These are phyloP conservation scores for Russula dissimulans DNA, from an alignment of 768 basidiomycete genomes.

Conservation along the genomic window DNA sequence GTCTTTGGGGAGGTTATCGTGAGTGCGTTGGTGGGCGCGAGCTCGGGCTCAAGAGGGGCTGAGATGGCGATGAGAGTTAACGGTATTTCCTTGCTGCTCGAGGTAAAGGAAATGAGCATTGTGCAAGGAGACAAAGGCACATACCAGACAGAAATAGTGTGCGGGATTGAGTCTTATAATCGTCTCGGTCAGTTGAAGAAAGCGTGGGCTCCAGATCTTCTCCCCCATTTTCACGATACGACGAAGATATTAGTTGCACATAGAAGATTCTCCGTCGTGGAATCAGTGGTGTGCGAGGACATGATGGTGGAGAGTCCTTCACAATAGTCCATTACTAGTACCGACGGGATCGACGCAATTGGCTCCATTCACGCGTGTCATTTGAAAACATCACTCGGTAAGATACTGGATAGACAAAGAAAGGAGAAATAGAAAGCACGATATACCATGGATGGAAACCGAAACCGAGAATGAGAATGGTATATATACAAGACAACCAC, in stretches of 20 bases:
- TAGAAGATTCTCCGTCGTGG: conserved; percentile 22
- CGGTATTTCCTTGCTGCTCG: conserved; percentile 77
- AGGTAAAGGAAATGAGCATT: neutral
- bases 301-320: neutral
- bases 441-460: conserved; percentile 13
- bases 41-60: conserved; percentile 63
- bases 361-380: neutral
- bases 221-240: conserved; percentile 71
- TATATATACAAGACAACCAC: conserved; percentile 7
- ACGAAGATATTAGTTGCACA: conserved; percentile 90
- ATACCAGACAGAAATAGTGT: conserved; percentile 94
- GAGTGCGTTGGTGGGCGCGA: conserved; percentile 79
- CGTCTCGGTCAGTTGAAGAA: conserved; percentile 77
- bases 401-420: neutral
- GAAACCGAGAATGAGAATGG: no score
- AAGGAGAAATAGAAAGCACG: conserved; percentile 10
- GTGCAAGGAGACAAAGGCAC: conserved; percentile 21
- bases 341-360: neutral
- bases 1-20: conserved; percentile 81
- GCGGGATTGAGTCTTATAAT: conserved; percentile 91
- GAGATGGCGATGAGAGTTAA: conserved; percentile 65
- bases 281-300: neutral
- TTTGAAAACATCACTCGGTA: neutral
- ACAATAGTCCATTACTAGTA: neutral
- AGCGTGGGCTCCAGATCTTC: conserved; percentile 68